Base-by-base conservation (phyloP, 2,329 filamentous ascomycete species). In the Ophiocordyceps robertsii region DNA sequence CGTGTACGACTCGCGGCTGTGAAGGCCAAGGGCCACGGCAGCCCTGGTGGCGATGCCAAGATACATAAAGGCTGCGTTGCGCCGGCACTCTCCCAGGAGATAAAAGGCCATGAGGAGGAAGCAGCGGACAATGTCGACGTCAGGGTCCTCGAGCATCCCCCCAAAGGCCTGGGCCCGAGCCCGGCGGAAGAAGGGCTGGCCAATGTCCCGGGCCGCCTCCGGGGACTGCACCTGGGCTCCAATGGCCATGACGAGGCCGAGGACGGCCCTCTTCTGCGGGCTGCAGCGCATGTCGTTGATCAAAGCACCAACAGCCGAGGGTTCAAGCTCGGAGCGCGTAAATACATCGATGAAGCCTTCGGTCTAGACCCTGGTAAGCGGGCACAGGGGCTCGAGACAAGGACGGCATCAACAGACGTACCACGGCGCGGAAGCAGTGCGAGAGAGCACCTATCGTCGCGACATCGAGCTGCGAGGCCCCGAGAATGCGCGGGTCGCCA, bases 61-160 rank as follows among this genome's bases (percentile, higher is more conserved):
- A 43, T 80, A 80, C 71, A 80, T 77, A 42, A 77, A 80, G 0
- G 75, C 75, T 0, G 75, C 66, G 43, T 78, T 78, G 9, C 74
- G 63, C 29, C 72, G 70, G 41, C 74, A 78, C 4, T 71, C 70
- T 0, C 71, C 73, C 3, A 76, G 63, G 66, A 77, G 72, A 48
- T 75, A 78, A 47, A 76, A 75, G 0, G 73, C 65, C 67, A 78
- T 72, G 14, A 77, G 58, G 0, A 75, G 54, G 46, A 75, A 78
- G 0, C 63, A 58, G 14, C 69, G 60, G 5, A 74, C 66, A 51
- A 75, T 60, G 39, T 72, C 63, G 11, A 75, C 56, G 32, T 68
- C 74, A 0, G 73, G 73, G 44, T 74, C 68, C 47, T 70, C 67
- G 0, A 76, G 57, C 58, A 73, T 72, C 6, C 64, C 65, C 13